phyloP scores from a whole-genome alignment of 2,329 filamentous ascomycete genomes.

The Tolypocladium tropicale region DNA sequence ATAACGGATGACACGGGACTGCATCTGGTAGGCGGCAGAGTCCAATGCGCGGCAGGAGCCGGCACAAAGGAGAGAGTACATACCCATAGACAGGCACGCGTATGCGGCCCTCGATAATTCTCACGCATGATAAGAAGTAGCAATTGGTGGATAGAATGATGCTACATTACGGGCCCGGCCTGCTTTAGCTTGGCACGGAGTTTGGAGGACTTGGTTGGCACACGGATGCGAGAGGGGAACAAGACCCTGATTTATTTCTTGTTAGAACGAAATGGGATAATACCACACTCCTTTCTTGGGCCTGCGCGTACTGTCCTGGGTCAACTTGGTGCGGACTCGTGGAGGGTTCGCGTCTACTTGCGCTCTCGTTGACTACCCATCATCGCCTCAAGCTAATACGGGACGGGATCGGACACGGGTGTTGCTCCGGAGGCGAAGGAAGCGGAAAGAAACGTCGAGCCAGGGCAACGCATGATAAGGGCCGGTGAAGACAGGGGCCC shows the following conservation, averaged over 20 bases:
- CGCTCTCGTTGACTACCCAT: too few relatives aligned
- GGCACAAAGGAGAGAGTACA: background rate
- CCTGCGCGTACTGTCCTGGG: background rate
- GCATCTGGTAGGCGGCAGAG: background rate
- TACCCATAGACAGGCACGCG: background rate
- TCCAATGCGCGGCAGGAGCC: background rate
- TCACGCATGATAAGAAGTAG: background rate
- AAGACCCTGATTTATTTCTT: background rate
- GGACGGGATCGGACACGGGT: too few relatives aligned
- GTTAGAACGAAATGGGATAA: background rate
- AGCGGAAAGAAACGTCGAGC: too few relatives aligned
- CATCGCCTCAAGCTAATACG: too few relatives aligned
- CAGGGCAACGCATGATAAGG: too few relatives aligned
- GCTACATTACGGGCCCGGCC: background rate
- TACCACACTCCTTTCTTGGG: background rate
- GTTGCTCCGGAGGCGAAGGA: too few relatives aligned
- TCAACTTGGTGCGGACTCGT: too few relatives aligned
- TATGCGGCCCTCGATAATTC: background rate
- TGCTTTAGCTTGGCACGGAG: constrained; percentile 2
- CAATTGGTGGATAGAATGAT: background rate
- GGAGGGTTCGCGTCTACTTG: too few relatives aligned
- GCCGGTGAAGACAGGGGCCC: too few relatives aligned
- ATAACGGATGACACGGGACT: background rate
- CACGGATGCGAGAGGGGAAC: background rate
- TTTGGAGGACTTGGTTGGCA: constrained; percentile 1